phyloP scores from a whole-genome alignment of 805 yeast species.

The Starmerella cellae region DNA sequence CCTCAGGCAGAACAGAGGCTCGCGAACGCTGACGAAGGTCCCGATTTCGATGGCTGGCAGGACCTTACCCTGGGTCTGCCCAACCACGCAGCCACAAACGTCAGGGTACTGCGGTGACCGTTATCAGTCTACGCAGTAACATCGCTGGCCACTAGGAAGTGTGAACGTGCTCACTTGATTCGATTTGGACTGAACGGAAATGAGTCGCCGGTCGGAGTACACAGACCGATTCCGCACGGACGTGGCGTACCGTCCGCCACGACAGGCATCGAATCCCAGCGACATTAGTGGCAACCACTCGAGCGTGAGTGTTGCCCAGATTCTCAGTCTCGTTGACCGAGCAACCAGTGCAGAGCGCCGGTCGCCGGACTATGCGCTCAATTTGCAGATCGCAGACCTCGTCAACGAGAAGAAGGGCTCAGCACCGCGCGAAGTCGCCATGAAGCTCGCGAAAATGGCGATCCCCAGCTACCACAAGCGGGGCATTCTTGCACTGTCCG shows the following conservation, averaged over 20 bases:
- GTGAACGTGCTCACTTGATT: too few relatives aligned
- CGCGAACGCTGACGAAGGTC: too few relatives aligned
- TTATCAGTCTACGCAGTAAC: too few relatives aligned
- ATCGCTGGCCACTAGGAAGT: too few relatives aligned
- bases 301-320: conserved; percentile 9
- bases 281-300: neutral
- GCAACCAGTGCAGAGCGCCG: conserved; percentile 72
- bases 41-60: too few relatives aligned
- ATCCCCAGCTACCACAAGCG: conserved; percentile 76
- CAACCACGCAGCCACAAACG: too few relatives aligned
- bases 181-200: too few relatives aligned
- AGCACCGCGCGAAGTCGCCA: conserved; percentile 84
- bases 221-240: conserved; percentile 22
- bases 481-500: conserved; percentile 60
- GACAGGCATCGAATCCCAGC: neutral
- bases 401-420: conserved; percentile 86
- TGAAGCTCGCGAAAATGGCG: conserved; percentile 66
- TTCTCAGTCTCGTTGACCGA: conserved; percentile 36
- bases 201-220: conserved; percentile 8
- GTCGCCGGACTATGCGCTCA: conserved; percentile 81
- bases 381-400: conserved; percentile 84
- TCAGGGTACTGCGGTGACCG: too few relatives aligned
- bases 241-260: conserved; percentile 10
- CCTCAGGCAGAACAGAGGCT: too few relatives aligned
- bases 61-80: too few relatives aligned